Percentiles rank a stretch among this genome's conserved stretches.
Evolutionary conservation across 225 moss, liverwort and hornwort species (phyloP).

Genomic region (Anthoceros angustus): DNA sequence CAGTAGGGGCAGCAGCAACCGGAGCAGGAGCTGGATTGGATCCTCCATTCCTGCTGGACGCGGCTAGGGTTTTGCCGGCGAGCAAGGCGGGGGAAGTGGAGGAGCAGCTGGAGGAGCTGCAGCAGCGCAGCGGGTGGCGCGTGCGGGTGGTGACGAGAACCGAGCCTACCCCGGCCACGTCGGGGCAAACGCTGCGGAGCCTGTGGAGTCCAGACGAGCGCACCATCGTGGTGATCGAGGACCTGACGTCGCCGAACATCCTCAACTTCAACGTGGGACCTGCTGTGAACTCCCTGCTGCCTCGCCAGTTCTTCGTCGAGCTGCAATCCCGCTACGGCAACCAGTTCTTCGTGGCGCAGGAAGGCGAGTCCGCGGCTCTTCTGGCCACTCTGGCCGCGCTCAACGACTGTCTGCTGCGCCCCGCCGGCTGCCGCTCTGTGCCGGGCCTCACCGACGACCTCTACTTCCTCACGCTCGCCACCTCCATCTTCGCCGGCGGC

Average conservation of each 20-base stretch:
- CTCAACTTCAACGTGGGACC: neutral
- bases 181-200: neutral
- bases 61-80: neutral
- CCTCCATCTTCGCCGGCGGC: neutral
- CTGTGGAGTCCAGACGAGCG: neutral
- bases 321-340: constrained; percentile 1
- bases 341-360: constrained; percentile 4
- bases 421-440: constrained; percentile 3
- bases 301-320: constrained; percentile 2
- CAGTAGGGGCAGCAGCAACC: neutral
- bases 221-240: constrained; percentile 1
- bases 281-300: neutral
- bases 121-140: neutral
- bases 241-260: neutral
- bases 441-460: constrained; percentile 3
- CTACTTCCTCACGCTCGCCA: neutral
- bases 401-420: neutral
- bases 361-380: neutral
- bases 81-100: neutral
- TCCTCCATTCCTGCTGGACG: neutral
- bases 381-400: neutral
- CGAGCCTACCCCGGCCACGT: neutral
- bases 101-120: neutral
- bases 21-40: no score
- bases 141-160: neutral